Percentiles rank a stretch among this genome's conserved stretches.
Evolutionary conservation across 129 eudicot genomes (phyloP).

Genomic region (Chrysanthemum seticuspe): DNA sequence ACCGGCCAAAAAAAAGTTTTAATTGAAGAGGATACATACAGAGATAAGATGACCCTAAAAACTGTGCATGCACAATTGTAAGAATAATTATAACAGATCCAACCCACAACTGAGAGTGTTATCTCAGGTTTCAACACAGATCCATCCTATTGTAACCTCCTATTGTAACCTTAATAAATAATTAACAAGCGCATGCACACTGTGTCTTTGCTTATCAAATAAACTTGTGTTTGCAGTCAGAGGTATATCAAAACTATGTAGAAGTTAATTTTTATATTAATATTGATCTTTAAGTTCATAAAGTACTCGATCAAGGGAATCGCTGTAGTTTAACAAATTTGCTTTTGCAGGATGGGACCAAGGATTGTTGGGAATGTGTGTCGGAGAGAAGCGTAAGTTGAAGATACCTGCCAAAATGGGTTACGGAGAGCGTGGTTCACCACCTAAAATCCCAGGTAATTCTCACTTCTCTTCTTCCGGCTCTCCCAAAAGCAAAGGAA

Average conservation of each 20-base stretch:
- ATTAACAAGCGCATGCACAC: neutral
- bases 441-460: conserved; percentile 93
- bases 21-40: conserved; percentile 13
- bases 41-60: neutral
- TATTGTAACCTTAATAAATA: neutral
- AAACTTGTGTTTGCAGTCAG: neutral
- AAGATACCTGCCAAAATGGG: conserved; percentile 96
- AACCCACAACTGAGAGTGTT: neutral
- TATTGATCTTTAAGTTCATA: neutral
- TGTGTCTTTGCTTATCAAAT: neutral
- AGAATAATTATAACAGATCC: neutral
- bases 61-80: neutral
- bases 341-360: conserved; percentile 92
- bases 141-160: neutral
- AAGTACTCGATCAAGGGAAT: neutral
- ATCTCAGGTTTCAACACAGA: neutral
- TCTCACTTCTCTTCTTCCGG: neutral
- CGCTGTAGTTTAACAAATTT: neutral
- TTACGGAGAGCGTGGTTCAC: conserved; percentile 90
- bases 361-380: conserved; percentile 93
- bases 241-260: neutral
- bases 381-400: conserved; percentile 92
- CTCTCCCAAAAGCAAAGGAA: neutral
- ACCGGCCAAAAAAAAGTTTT: neutral
- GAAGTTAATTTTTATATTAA: neutral